Evolutionary conservation across 805 yeast species (phyloP).

Genomic region (Suhomyces pyralidae): DNA sequence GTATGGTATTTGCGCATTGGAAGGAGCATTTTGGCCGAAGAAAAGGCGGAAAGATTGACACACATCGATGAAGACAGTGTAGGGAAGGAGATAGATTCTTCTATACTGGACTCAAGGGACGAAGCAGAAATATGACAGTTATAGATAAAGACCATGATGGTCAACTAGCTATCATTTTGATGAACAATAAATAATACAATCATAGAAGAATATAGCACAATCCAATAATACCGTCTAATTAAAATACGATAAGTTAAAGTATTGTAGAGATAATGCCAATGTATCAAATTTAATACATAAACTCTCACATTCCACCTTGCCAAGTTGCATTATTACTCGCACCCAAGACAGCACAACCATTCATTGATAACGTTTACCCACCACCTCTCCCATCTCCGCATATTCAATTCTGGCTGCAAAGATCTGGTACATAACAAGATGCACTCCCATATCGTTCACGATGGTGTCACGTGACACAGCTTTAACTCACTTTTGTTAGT

Average conservation of each 20-base stretch:
- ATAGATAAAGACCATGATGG: neutral
- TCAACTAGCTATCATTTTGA: neutral
- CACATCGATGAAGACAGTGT: neutral
- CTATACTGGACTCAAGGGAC: neutral
- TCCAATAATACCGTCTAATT: no score
- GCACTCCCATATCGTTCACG: neutral
- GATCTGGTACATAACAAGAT: neutral
- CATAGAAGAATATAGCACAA: no score
- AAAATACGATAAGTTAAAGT: no score
- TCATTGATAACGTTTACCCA: no score
- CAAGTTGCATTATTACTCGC: no score
- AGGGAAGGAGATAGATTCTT: neutral
- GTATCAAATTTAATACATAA: no score
- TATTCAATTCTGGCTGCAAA: neutral
- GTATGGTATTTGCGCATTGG: constrained; percentile 57
- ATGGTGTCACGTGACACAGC: neutral
- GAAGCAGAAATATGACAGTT: neutral
- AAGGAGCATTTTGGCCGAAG: constrained; percentile 21
- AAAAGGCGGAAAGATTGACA: constrained; percentile 18
- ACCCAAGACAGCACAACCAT: no score
- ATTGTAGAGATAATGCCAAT: no score
- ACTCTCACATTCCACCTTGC: no score
- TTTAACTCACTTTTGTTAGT: neutral
- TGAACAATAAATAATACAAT: no score
- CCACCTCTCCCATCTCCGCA: neutral